A percentile compares a stretch with the other conserved stretches of the same genome.
Conservation (phyloP, 2,329 filamentous ascomycete genomes). For the Mariannaea sp. region DNA sequence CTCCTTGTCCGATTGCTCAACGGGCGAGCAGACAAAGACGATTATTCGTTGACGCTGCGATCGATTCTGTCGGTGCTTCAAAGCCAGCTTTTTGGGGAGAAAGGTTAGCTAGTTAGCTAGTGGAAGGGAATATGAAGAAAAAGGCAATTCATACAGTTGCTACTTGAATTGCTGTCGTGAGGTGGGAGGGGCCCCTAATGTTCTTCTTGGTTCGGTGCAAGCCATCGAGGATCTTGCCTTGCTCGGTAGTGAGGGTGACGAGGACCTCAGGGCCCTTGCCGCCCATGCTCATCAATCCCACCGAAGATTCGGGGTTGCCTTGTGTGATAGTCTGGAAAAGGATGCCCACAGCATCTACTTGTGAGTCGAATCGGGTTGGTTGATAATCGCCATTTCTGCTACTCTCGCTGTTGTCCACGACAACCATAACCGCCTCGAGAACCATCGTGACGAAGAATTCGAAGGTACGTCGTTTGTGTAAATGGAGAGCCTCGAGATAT, state of each 20-base stretch:
- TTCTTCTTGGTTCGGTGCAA: constrained; percentile 88
- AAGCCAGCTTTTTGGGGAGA: constrained; percentile 75
- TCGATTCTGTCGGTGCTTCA: constrained; percentile 98
- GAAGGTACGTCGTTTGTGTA: constrained; percentile 14
- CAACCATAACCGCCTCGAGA: constrained; percentile 98
- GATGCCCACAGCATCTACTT: constrained; percentile 92
- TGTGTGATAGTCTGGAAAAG: constrained; percentile 96
- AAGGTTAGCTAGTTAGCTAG: constrained; percentile 24
- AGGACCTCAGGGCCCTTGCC: constrained; percentile 97
- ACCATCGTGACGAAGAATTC: constrained; percentile 73
- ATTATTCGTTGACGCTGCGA: constrained; percentile 95
- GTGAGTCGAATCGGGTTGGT: constrained; percentile 93
- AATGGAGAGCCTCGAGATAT: neutral
- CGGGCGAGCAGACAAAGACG: constrained; percentile 92
- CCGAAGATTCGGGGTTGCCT: constrained; percentile 94
- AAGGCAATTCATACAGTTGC: constrained; percentile 72
- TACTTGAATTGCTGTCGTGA: constrained; percentile 93
- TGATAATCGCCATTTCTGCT: constrained; percentile 94
- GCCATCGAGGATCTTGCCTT: constrained; percentile 92
- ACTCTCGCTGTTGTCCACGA: constrained; percentile 99
- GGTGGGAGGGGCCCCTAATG: constrained; percentile 85
- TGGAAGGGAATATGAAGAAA: too few species aligned
- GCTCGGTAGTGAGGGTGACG: constrained; percentile 93
- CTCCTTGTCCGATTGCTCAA: constrained; percentile 86
- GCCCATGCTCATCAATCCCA: constrained; percentile 98